These are phyloP conservation scores for Claviceps capensis DNA, from an alignment of 2,329 filamentous ascomycete species.

Conservation along the genomic window DNA sequence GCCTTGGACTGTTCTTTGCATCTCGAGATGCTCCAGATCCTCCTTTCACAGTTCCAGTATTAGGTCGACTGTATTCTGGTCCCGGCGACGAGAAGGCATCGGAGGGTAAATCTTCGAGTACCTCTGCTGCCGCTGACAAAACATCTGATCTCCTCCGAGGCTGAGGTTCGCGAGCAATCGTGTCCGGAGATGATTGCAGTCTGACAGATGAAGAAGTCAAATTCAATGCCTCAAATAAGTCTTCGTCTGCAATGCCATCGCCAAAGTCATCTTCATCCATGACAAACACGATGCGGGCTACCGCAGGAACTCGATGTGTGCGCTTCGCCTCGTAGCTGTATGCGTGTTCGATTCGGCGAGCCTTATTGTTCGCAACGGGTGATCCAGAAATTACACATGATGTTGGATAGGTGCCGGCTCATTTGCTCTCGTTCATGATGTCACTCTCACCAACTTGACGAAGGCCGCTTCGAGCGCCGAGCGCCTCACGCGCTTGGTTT, in stretches of 20 bases:
- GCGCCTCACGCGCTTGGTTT: slow-evolving; percentile 5
- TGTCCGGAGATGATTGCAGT: slow-evolving; percentile 1
- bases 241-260: slow-evolving; percentile 51
- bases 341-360: not conserved
- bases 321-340: not conserved
- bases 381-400: not conserved
- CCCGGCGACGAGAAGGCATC: slow-evolving; percentile 56
- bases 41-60: slow-evolving; percentile 7
- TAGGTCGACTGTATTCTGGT: slow-evolving; percentile 8
- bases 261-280: slow-evolving; percentile 51
- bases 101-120: slow-evolving; percentile 43
- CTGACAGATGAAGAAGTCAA: slow-evolving; percentile 27
- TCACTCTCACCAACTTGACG: not conserved
- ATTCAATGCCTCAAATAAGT: slow-evolving; percentile 46
- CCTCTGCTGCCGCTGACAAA: slow-evolving; percentile 12
- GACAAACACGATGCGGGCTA: slow-evolving; percentile 3
- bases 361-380: not conserved
- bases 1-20: slow-evolving; percentile 4
- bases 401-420: not conserved
- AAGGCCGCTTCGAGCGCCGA: not conserved
- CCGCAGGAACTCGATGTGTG: not conserved
- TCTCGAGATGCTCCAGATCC: slow-evolving; percentile 4
- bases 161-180: not conserved
- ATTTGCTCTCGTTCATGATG: not conserved
- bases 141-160: not conserved